phyloP scores from a whole-genome alignment of 352 stramenopile genomes.

The Phytopythium litorale region DNA sequence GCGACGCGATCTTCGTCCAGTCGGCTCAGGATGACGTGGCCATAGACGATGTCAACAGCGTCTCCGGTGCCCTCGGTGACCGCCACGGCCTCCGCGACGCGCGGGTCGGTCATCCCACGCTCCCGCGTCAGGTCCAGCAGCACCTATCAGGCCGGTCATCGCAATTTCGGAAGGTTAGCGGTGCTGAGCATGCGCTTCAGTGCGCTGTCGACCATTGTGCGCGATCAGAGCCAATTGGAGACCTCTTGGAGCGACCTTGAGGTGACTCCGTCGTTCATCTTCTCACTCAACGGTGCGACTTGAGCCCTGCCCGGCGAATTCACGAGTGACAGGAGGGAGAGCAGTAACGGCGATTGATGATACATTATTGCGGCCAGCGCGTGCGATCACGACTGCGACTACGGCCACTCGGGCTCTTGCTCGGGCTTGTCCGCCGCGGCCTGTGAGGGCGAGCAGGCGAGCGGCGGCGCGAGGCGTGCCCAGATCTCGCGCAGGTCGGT shows the following conservation, averaged over 20 bases:
- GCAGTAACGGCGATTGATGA: not conserved
- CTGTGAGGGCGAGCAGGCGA: constrained; percentile 7
- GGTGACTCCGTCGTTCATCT: not conserved
- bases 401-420: constrained; percentile 24
- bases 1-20: constrained; percentile 38
- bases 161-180: not conserved
- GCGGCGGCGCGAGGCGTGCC: constrained; percentile 32
- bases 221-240: not conserved
- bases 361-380: not conserved
- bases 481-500: constrained; percentile 59
- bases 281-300: not conserved
- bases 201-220: too few relatives aligned
- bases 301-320: not conserved
- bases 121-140: constrained; percentile 38
- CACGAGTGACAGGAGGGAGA: not conserved
- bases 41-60: constrained; percentile 30
- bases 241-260: not conserved
- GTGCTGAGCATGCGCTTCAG: too few relatives aligned
- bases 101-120: constrained; percentile 31
- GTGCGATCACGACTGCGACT: not conserved
- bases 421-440: not conserved
- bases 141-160: constrained; percentile 18
- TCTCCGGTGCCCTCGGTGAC: constrained; percentile 14
- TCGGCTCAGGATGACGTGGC: constrained; percentile 13
- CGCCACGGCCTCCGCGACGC: constrained; percentile 17